A percentile compares a stretch with the other conserved stretches of the same genome.
Evolutionary conservation across 208 protist species (phyloP).

Genomic region (Kentomonas sorsogonicus): DNA sequence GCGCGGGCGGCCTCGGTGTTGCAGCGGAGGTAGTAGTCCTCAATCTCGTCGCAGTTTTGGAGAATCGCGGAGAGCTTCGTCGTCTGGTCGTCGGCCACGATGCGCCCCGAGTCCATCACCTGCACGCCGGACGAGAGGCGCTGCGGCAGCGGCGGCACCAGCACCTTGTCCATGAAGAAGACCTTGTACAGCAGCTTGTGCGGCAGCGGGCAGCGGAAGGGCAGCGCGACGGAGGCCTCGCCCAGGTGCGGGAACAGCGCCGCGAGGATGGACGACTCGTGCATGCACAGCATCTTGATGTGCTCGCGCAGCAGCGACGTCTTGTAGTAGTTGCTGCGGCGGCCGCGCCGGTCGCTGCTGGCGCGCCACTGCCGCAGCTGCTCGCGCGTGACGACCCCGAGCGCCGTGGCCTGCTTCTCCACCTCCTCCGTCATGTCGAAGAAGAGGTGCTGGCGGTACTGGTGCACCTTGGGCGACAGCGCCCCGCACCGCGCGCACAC

Average conservation of each 20-base stretch:
- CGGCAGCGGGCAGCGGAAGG: constrained; percentile 42
- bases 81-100: constrained; percentile 67
- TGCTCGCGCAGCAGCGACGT: constrained; percentile 57
- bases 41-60: constrained; percentile 77
- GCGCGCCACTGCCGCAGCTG: constrained; percentile 63
- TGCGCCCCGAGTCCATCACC: constrained; percentile 51
- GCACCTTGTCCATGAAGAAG: constrained; percentile 83
- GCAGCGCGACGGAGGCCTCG: constrained; percentile 56
- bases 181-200: constrained; percentile 65
- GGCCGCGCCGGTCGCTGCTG: constrained; percentile 47
- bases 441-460: constrained; percentile 78
- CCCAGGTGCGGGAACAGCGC: constrained; percentile 77
- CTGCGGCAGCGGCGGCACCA: constrained; percentile 78
- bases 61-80: constrained; percentile 65
- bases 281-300: constrained; percentile 77
- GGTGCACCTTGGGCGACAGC: constrained; percentile 69
- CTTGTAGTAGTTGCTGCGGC: constrained; percentile 68
- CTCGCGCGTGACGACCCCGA: constrained; percentile 39
- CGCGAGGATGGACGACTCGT: constrained; percentile 54
- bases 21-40: constrained; percentile 69
- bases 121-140: constrained; percentile 77
- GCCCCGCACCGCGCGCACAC: constrained; percentile 73
- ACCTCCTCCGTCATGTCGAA: constrained; percentile 74
- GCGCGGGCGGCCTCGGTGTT: constrained; percentile 33
- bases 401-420: constrained; percentile 46